Percentiles rank a stretch among this genome's conserved stretches.
Conservation (phyloP, 2,329 filamentous ascomycete species). For the Pseudogymnoascus sp. region DNA sequence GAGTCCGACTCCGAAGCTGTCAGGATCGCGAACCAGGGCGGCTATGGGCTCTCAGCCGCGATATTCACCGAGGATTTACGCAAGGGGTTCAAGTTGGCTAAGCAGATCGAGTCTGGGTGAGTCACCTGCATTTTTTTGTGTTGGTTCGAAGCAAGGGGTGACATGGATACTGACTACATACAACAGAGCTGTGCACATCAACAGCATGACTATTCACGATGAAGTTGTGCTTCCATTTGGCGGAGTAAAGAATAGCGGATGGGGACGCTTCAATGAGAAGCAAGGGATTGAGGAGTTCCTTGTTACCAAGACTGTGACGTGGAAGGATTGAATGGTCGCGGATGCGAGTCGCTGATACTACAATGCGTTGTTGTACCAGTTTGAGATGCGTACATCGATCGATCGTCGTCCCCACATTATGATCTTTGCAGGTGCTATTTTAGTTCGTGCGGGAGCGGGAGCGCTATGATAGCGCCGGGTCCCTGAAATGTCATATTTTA, state of each 20-base stretch:
- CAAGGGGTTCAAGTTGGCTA: slow-evolving; percentile 10
- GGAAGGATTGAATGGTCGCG: slow-evolving; percentile 6
- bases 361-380: neutral
- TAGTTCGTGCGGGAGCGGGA: neutral
- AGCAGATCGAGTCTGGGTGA: slow-evolving; percentile 9
- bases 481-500: neutral
- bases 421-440: neutral
- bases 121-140: neutral
- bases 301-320: slow-evolving; percentile 34
- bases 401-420: neutral
- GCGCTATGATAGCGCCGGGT: neutral
- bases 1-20: slow-evolving; percentile 33
- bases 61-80: slow-evolving; percentile 28
- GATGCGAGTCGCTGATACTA: neutral
- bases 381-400: neutral
- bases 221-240: slow-evolving; percentile 40
- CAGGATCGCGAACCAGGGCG: slow-evolving; percentile 32
- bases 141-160: neutral
- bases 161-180: neutral
- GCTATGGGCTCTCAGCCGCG: slow-evolving; percentile 32
- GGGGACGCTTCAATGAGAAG: slow-evolving; percentile 37
- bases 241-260: slow-evolving; percentile 40
- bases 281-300: slow-evolving; percentile 40
- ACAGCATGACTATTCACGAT: slow-evolving; percentile 42
- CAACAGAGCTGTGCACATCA: slow-evolving; percentile 40